Evolutionary conservation across 805 yeast genomes (phyloP).

Genomic region (Saturnispora ahearnii): DNA sequence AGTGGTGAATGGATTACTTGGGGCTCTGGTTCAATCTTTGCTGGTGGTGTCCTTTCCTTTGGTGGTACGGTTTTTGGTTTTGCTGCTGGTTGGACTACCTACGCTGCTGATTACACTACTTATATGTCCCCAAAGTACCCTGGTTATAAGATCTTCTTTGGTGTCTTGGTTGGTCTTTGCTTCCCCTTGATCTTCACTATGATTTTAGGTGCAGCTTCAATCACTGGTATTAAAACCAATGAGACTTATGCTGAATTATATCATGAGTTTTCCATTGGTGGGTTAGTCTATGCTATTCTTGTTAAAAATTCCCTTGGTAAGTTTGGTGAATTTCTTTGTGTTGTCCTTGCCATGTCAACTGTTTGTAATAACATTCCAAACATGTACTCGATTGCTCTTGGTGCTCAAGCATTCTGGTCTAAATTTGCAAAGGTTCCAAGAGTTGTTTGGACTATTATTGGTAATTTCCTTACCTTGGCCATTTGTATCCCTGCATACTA

Average conservation of each 20-base stretch:
- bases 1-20: slow-evolving; percentile 25
- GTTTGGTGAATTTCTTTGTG: slow-evolving; percentile 86
- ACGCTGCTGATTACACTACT: slow-evolving; percentile 86
- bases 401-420: slow-evolving; percentile 80
- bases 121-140: slow-evolving; percentile 67
- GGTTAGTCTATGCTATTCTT: slow-evolving; percentile 68
- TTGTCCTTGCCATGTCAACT: slow-evolving; percentile 73
- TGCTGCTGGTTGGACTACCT: slow-evolving; percentile 92
- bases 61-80: slow-evolving; percentile 82
- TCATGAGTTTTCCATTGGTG: slow-evolving; percentile 57
- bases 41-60: slow-evolving; percentile 68
- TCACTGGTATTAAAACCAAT: slow-evolving; percentile 50
- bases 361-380: slow-evolving; percentile 90
- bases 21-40: slow-evolving; percentile 55
- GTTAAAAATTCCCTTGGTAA: slow-evolving; percentile 77
- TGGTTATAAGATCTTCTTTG: slow-evolving; percentile 50
- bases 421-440: slow-evolving; percentile 71
- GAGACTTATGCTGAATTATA: slow-evolving; percentile 43
- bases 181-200: slow-evolving; percentile 64
- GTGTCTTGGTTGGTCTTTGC: slow-evolving; percentile 54
- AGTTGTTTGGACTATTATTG: slow-evolving; percentile 69
- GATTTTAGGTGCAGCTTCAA: slow-evolving; percentile 81
- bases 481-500: slow-evolving; percentile 85
- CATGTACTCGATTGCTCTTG: slow-evolving; percentile 82
- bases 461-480: slow-evolving; percentile 70